Evolutionary conservation across 1,284 basidiomycete genomes (phyloP).

Genomic region (Thecaphora thlaspeos): DNA sequence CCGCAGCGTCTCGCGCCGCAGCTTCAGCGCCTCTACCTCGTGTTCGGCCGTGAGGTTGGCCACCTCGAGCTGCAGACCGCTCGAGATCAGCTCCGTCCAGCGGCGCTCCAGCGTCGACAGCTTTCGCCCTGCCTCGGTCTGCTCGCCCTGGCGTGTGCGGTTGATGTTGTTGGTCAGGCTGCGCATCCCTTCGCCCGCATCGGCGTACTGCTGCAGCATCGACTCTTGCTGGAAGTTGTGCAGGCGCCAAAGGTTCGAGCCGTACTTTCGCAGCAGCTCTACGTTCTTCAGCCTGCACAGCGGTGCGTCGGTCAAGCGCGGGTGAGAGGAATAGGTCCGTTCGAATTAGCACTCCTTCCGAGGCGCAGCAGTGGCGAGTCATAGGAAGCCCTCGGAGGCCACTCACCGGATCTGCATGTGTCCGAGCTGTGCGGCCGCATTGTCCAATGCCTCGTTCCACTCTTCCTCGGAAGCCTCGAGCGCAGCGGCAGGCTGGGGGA

Average conservation of each 20-base stretch:
- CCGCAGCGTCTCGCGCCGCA: conserved; percentile 19
- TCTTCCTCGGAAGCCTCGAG: conserved; percentile 70
- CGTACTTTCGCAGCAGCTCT: conserved; percentile 79
- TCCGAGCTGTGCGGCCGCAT: conserved; percentile 80
- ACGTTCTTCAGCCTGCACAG: conserved; percentile 81
- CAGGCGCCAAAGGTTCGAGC: conserved; percentile 56
- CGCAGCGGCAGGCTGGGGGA: conserved; percentile 69
- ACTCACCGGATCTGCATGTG: conserved; percentile 80
- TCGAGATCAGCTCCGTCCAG: conserved; percentile 85
- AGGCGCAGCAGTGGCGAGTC: too few species aligned
- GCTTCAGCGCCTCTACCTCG: conserved; percentile 62
- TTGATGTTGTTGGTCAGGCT: conserved; percentile 39
- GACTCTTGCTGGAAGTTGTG: conserved; percentile 48
- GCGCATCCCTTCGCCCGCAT: conserved; percentile 13
- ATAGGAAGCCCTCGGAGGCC: too few species aligned
- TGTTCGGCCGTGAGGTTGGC: conserved; percentile 80
- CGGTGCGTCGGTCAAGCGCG: conserved; percentile 2
- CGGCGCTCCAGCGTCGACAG: conserved; percentile 75
- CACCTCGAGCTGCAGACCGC: conserved; percentile 83
- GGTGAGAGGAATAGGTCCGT: conserved; percentile 9
- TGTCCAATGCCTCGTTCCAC: conserved; percentile 74
- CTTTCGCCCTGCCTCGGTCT: conserved; percentile 75
- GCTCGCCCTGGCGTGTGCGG: conserved; percentile 33
- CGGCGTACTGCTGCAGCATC: conserved; percentile 13
- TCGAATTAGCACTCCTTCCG: too few species aligned